Percentiles rank a stretch among this genome's conserved stretches.
phyloP scores from a whole-genome alignment of 305 asterid species.

The Plantago rigida region DNA sequence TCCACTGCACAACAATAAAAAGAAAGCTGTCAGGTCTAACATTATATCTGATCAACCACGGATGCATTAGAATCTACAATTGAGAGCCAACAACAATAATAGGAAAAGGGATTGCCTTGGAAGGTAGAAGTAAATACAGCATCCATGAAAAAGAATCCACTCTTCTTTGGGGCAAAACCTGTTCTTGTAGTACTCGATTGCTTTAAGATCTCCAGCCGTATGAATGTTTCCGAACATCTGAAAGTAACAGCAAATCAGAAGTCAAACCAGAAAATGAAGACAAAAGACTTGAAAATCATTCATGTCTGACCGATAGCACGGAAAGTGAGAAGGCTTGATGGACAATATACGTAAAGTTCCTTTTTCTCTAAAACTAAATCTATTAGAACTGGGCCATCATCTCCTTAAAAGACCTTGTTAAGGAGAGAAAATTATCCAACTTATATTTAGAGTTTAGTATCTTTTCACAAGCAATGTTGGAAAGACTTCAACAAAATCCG shows the following conservation, averaged over 20 bases:
- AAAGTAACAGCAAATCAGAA: constrained; percentile 22
- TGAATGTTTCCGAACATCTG: constrained; percentile 54
- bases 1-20: constrained; percentile 32
- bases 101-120: constrained; percentile 36
- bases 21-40: constrained; percentile 19
- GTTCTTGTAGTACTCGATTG: constrained; percentile 51
- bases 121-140: constrained; percentile 59
- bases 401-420: too few relatives aligned
- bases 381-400: too few relatives aligned
- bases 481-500: too few relatives aligned
- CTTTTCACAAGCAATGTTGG: too few relatives aligned
- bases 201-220: constrained; percentile 37
- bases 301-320: neutral
- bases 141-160: constrained; percentile 74
- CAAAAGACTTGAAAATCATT: constrained; percentile 18
- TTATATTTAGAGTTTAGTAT: too few relatives aligned
- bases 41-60: constrained; percentile 20
- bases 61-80: constrained; percentile 13
- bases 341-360: too few relatives aligned
- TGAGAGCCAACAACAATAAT: constrained; percentile 28
- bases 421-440: too few relatives aligned
- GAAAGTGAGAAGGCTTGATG: too few relatives aligned
- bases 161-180: constrained; percentile 63
- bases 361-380: too few relatives aligned
- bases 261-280: constrained; percentile 19